A percentile compares a stretch with the other conserved stretches of the same genome.
These are phyloP conservation scores for Penicillium chermesinum DNA, from an alignment of 495 filamentous ascomycete species.

Conservation along the genomic window DNA sequence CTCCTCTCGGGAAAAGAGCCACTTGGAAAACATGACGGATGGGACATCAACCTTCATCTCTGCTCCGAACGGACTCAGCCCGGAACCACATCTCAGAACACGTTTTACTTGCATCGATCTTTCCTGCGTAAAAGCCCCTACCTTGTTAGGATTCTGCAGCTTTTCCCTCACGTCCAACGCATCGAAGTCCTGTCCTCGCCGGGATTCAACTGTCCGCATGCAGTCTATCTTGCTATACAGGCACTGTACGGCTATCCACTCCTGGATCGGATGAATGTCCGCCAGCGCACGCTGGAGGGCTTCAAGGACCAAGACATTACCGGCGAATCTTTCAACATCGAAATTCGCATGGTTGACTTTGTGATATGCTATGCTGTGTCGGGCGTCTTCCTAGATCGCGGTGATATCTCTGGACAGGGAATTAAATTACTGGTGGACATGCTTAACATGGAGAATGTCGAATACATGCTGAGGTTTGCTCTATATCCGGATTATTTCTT, in stretches of 20 bases:
- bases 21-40: not conserved
- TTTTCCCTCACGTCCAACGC: not conserved
- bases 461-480: slow-evolving; percentile 24
- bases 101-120: not conserved
- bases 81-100: not conserved
- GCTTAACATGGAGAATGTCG: slow-evolving; percentile 26
- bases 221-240: slow-evolving; percentile 25
- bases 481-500: slow-evolving; percentile 14
- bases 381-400: slow-evolving; percentile 24
- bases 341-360: slow-evolving; percentile 21
- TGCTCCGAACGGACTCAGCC: not conserved
- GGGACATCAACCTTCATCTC: not conserved
- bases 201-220: slow-evolving; percentile 2
- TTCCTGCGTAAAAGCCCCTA: not conserved
- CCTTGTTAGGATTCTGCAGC: not conserved
- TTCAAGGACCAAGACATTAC: not conserved
- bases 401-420: slow-evolving; percentile 18
- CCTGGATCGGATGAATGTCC: not conserved
- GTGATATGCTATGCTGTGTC: slow-evolving; percentile 28
- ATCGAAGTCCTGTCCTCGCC: not conserved
- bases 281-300: not conserved
- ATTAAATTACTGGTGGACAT: slow-evolving; percentile 22
- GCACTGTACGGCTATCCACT: slow-evolving; percentile 17
- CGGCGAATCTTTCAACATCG: slow-evolving; percentile 9
- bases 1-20: not conserved